phyloP scores from a whole-genome alignment of 306 rosid genomes.

The Herpetospermum pedunculosum region DNA sequence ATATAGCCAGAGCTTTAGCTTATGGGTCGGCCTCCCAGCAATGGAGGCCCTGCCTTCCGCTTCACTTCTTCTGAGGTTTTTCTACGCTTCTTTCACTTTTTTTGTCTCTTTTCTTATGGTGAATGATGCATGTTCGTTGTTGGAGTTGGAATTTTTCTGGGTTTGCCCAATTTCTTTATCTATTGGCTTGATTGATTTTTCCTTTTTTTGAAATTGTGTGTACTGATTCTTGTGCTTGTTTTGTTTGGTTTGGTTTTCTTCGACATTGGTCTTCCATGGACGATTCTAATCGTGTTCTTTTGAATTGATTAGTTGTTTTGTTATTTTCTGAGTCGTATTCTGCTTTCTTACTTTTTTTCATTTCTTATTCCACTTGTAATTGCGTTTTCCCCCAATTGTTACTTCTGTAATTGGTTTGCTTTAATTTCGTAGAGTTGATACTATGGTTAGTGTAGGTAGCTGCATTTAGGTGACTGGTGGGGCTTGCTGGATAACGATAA shows the following conservation, averaged over 20 bases:
- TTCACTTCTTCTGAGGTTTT: conserved; percentile 67
- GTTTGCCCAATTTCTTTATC: background rate
- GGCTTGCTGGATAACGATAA: background rate
- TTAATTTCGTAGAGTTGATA: background rate
- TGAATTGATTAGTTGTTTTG: background rate
- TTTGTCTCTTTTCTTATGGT: background rate
- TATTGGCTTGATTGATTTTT: background rate
- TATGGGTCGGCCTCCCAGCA: conserved; percentile 97
- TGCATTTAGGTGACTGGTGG: background rate
- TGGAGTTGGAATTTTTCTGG: background rate
- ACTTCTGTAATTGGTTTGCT: background rate
- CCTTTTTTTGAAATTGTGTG: background rate
- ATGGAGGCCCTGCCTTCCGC: conserved; percentile 97
- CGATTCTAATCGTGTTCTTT: background rate
- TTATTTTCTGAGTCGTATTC: background rate
- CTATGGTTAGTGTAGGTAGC: background rate
- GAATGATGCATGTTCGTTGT: background rate
- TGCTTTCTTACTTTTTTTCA: background rate
- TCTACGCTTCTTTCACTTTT: background rate
- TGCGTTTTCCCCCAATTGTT: background rate
- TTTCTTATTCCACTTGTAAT: background rate
- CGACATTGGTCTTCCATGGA: background rate
- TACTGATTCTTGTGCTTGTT: background rate
- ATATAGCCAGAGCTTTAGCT: background rate
- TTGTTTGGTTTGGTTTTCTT: background rate